Percentiles rank a stretch among this genome's conserved stretches.
These are phyloP conservation scores for Pleodorina starrii DNA, from an alignment of 139 green algal species.

Conservation along the genomic window DNA sequence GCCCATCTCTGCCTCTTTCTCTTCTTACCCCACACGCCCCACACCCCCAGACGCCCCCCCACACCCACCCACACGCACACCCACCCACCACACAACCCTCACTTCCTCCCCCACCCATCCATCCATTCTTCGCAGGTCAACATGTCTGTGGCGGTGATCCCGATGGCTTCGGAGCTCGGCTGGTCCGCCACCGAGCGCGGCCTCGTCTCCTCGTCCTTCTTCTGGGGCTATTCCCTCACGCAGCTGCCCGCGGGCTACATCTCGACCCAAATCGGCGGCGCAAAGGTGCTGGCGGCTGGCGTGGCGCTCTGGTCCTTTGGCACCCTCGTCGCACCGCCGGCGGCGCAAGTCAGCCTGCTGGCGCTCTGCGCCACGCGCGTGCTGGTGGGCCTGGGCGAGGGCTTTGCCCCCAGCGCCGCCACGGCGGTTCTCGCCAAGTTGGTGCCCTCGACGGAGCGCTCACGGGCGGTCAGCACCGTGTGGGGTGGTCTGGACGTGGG, in stretches of 20 bases:
- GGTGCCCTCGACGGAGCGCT: conserved; percentile 79
- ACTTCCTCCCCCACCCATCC: too few relatives aligned
- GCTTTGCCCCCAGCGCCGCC: conserved; percentile 93
- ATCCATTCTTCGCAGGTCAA: conserved; percentile 86
- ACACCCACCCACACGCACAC: too few relatives aligned
- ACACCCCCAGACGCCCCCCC: too few relatives aligned
- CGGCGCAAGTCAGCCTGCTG: conserved; percentile 80
- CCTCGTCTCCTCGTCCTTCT: conserved; percentile 96
- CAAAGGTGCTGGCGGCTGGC: conserved; percentile 88
- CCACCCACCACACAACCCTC: too few relatives aligned
- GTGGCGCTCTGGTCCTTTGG: conserved; percentile 94
- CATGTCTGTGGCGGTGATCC: conserved; percentile 98
- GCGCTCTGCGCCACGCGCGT: conserved; percentile 89
- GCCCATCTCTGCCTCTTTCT: too few relatives aligned
- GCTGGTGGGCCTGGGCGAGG: conserved; percentile 96
- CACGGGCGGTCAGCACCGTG: conserved; percentile 87
- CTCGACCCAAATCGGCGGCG: conserved; percentile 90
- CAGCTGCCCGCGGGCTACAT: conserved; percentile 92
- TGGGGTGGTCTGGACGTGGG: conserved; percentile 97
- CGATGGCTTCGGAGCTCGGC: conserved; percentile 95
- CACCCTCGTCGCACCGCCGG: conserved; percentile 89
- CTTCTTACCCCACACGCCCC: too few relatives aligned
- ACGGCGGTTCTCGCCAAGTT: conserved; percentile 90
- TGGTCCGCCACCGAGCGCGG: conserved; percentile 92
- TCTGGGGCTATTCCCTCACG: conserved; percentile 97